Evolutionary conservation across 148 eudicot species (phyloP), one percentile per base, ranked within the genome.

Genomic region (Rhododendron mucronatum): DNA sequence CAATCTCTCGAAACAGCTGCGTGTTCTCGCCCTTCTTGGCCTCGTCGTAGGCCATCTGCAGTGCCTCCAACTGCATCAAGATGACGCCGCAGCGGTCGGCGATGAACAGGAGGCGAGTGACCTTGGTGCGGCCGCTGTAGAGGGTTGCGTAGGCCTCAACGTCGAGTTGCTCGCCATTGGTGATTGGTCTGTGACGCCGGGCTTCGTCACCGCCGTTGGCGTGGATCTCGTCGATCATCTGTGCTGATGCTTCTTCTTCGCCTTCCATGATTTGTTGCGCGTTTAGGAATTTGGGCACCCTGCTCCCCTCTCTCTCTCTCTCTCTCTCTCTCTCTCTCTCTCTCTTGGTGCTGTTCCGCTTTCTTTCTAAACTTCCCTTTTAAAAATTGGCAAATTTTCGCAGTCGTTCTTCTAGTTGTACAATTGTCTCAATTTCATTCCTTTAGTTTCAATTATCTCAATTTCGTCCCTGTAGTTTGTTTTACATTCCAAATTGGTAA

Each of bases 151-250:
- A 96, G 0, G 98, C 94, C 80, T 95, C 98, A 15, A 95, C 50
- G 89, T 96, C 98, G 37, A 96, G 91, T 71, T 94, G 98, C 80
- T 95, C 96, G 85, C 95, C 89, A 91, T 88, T 89, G 44, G 91
- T 94, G 91, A 92, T 87, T 57, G 95, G 90, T 8, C 92, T 63
- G 83, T 88, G 90, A 11, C 84, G 88, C 74, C 61, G 84, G 28
- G 84, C 3, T 0, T 87, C 82, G 57, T 67, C 89, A 18, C 50
- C 90, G 78, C 91, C 94, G 89, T 89, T 85, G 78, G 89, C 59
- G 86, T 83, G 83, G 82, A 89, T 91, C 83, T 92, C 91, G 80
- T 90, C 91, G 65, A 87, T 89, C 90, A 88, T 88, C 51, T 85
- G 84, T 39, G 35, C 87, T 3, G 69, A 8, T 63, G 61, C 71